Evolutionary conservation across 1,139 yeast genomes (phyloP).

Genomic region (Suhomyces wounanorum): DNA sequence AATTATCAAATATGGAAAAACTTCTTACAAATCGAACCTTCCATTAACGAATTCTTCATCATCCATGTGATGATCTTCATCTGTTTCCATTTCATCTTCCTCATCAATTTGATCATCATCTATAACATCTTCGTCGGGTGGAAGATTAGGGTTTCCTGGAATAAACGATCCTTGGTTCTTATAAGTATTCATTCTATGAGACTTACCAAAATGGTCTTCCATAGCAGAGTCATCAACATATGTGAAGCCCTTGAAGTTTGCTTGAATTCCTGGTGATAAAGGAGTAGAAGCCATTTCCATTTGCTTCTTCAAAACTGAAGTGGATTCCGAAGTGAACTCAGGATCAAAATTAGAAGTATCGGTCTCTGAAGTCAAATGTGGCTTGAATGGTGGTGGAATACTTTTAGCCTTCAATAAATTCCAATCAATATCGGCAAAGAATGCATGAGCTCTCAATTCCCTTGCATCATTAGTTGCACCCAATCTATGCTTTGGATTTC

Average conservation of each 20-base stretch:
- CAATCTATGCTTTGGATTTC: conserved; percentile 92
- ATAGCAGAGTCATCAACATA: conserved; percentile 93
- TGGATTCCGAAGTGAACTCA: conserved; percentile 90
- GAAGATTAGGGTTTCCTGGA: conserved; percentile 75
- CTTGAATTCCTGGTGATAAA: conserved; percentile 90
- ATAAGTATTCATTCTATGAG: conserved; percentile 48
- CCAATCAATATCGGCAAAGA: conserved; percentile 92
- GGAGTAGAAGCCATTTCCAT: conserved; percentile 75
- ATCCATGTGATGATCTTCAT: conserved; percentile 47
- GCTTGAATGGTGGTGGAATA: conserved; percentile 97
- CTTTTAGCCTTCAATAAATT: conserved; percentile 70
- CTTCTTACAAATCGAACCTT: conserved; percentile 68
- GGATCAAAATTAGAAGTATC: conserved; percentile 98
- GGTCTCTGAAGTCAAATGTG: conserved; percentile 84
- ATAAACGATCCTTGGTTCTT: conserved; percentile 71
- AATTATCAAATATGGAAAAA: not conserved
- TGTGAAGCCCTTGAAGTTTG: conserved; percentile 93
- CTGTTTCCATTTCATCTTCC: conserved; percentile 53
- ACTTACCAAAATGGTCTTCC: conserved; percentile 73
- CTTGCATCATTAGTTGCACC: conserved; percentile 92
- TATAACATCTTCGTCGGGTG: conserved; percentile 81
- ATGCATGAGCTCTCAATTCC: conserved; percentile 87
- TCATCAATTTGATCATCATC: conserved; percentile 73
- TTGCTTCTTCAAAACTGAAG: conserved; percentile 73
- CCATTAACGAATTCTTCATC: conserved; percentile 87